A percentile compares a stretch with the other conserved stretches of the same genome.
phyloP scores from a whole-genome alignment of 2,329 filamentous ascomycete species.

The Trichoderma arundinaceum region DNA sequence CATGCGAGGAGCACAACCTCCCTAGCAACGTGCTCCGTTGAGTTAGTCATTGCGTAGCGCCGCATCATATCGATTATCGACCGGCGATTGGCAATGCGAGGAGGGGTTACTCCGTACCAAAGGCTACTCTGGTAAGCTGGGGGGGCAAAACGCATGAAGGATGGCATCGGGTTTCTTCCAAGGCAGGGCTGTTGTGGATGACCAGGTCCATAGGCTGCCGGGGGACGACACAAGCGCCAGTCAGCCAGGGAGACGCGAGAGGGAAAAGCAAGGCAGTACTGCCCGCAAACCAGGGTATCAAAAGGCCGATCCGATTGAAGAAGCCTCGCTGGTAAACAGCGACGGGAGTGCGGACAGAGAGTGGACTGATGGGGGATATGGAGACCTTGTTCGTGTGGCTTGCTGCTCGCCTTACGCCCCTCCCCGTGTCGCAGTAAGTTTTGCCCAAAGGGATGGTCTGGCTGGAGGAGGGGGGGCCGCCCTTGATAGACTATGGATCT shows the following conservation, averaged over 20 bases:
- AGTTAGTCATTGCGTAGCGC: background rate
- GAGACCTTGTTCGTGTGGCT: conserved; percentile 27
- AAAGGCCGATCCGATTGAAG: conserved; percentile 24
- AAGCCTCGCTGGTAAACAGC: conserved; percentile 7
- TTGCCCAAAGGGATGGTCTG: conserved; percentile 17
- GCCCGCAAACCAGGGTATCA: background rate
- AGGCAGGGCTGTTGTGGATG: no score
- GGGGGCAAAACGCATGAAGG: no score
- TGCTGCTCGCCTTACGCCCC: background rate
- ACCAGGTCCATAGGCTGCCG: no score
- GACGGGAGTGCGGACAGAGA: conserved; percentile 19
- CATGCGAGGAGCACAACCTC: conserved; percentile 12
- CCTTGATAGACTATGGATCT: conserved; percentile 4
- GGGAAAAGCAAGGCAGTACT: conserved; percentile 10
- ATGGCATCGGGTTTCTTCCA: no score
- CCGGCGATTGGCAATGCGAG: conserved; percentile 1
- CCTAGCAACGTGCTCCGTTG: background rate
- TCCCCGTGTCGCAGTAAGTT: background rate
- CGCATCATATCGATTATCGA: background rate
- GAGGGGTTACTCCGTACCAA: background rate
- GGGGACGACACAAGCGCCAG: background rate
- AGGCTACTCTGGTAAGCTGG: background rate
- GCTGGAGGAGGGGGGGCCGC: background rate
- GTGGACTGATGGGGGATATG: conserved; percentile 20
- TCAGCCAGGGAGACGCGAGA: background rate